Base-by-base conservation (phyloP, 2,329 filamentous ascomycete genomes). In the Didymella lethalis region DNA sequence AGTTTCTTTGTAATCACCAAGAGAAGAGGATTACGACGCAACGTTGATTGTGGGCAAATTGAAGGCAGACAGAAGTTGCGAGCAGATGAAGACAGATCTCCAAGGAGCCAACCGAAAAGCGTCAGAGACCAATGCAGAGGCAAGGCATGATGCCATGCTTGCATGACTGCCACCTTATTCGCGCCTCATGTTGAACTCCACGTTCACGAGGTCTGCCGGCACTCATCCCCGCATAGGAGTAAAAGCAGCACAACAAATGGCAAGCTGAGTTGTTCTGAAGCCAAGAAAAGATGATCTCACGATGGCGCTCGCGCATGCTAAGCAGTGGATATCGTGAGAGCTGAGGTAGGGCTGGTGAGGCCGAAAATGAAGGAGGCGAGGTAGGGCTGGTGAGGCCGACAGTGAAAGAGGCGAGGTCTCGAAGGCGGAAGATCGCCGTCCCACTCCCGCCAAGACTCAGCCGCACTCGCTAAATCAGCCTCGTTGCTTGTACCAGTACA, bases 401-500 rank as follows among this genome's bases (percentile, higher is more conserved):
- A 38, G 11, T 20, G 20, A 26, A 36, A 16, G 23, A 40, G 26
- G 28, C 32, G 32, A 43, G 29, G 48, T 20, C 48, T 51, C 26
- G 48, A 51, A 34, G 32, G 28, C 28, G 28, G 28, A 29, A 29
- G 28, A 29, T 29, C 28, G 28, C 28, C 32, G 32, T 11, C 7
- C 32, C 32, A 16, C 32, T 12, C 4, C 32, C 14, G 32, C 10
- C 48, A 32, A 34, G 38, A 18, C 10, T 52, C 32, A 29, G 49
- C 32, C 32, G 32, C 49, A 44, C 12, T 44, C 29, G 29, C 49
- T 48, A 36, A 23, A 48, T n/a, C 12, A n/a, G 8, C 1, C 29
- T 23, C 23, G 32, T 32, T 38, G 48, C 48, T 44, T 51, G 40
- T 50, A 50, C 48, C 36, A n/a, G 26, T 43, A 36, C 32, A n/a